A percentile compares a stretch with the other conserved stretches of the same genome.
Conservation (phyloP, 2,329 filamentous ascomycete species). For the Hymenoscyphus repandus region DNA sequence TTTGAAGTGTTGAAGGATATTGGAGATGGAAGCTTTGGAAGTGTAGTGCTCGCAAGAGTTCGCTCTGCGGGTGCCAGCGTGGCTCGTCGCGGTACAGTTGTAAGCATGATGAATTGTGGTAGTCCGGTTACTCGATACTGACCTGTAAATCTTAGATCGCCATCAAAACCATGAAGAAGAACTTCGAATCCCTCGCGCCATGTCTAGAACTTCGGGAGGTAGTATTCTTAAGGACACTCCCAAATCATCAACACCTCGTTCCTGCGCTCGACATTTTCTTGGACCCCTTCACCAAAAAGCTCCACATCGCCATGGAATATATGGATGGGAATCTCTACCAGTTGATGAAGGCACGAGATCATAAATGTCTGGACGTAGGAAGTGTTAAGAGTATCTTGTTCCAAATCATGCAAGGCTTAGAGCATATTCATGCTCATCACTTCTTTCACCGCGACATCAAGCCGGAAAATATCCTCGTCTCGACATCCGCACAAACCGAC, state of each 20-base stretch:
- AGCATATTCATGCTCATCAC: constrained; percentile 94
- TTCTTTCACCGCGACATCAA: constrained; percentile 99
- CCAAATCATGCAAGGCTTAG: constrained; percentile 92
- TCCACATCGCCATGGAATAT: constrained; percentile 98
- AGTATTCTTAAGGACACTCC: constrained; percentile 88
- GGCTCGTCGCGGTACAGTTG: constrained; percentile 85
- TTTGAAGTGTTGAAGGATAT: constrained; percentile 98
- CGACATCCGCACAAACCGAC: constrained; percentile 75
- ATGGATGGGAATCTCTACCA: constrained; percentile 99
- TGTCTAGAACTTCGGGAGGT: constrained; percentile 95
- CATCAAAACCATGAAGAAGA: constrained; percentile 99
- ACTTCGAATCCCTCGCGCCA: constrained; percentile 84
- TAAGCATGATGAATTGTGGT: constrained; percentile 45
- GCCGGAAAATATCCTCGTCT: constrained; percentile 96
- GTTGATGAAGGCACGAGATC: constrained; percentile 95
- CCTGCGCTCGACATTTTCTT: constrained; percentile 97
- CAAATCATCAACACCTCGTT: constrained; percentile 86
- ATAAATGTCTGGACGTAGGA: constrained; percentile 83
- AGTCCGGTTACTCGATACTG: constrained; percentile 12
- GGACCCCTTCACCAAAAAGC: constrained; percentile 90
- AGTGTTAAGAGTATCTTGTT: constrained; percentile 97
- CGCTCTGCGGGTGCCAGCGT: constrained; percentile 84
- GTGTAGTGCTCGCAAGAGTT: constrained; percentile 86
- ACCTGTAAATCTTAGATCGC: constrained; percentile 61
- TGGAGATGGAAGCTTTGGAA: constrained; percentile 97